Base-by-base conservation (phyloP, 2,329 filamentous ascomycete genomes). In the Fusarium sp. region DNA sequence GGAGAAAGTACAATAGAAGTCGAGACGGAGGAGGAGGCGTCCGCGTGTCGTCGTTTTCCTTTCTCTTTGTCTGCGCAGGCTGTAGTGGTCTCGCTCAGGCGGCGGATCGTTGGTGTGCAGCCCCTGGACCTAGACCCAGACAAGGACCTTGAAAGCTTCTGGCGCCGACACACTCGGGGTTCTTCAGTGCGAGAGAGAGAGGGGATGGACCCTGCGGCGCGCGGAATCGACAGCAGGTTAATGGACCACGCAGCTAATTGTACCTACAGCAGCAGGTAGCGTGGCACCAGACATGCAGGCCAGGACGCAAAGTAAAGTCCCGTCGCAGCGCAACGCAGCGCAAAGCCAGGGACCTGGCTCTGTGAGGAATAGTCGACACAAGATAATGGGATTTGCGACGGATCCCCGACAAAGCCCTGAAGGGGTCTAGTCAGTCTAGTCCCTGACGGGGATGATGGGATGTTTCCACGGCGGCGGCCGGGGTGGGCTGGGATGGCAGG, bases 401-500 rank as follows among this genome's bases (percentile, higher is more conserved):
- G 64, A 64, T 63, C 68, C 64, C 57, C 64, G 56, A 67, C 69
- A 60, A 71, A 33, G 64, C 43, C 64, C 70, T 63, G 56, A 74
- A 64, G 37, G 54, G 61, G 72, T 56, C 65, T 78, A 78, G 76
- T 62, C 56, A 58, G 74, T 56, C 65, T 78, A 78, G 76, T 62
- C 56, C 56, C 50, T 54, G 63, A 61, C 68, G 70, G 70, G 76
- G 65, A 68, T 77, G 24, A 66, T 75, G 72, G 65, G 76, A 71
- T 75, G 75, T 74, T 77, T 75, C 75, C 67, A 75, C 68, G 59
- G 69, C 62, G 68, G 64, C 67, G 65, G 68, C 68, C 69, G 66
- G 68, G 75, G 68, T 59, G 64, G 61, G 62, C 66, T 78, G 64
- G 64, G 73, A 68, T 74, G 70, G 54, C 50, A 64, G 61, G 24